Evolutionary conservation across 148 eudicot genomes (phyloP).

Genomic region (Nepenthes mirabilis): DNA sequence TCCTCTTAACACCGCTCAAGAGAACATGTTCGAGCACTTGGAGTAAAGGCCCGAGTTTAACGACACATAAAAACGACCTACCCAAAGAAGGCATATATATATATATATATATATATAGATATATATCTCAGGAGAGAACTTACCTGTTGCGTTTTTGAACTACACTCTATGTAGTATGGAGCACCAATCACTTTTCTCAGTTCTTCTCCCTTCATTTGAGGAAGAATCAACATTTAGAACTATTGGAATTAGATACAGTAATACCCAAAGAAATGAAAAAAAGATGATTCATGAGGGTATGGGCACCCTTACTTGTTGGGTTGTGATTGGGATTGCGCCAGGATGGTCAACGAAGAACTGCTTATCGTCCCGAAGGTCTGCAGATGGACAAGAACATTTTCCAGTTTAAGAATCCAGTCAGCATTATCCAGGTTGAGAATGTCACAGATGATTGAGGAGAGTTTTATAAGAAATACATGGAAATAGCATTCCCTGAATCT

Average conservation of each 20-base stretch:
- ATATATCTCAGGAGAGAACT: background rate
- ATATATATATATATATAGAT: too few relatives aligned
- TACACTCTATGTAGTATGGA: slow-evolving; percentile 93
- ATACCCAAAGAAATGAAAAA: background rate
- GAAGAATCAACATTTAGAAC: background rate
- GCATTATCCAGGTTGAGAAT: background rate
- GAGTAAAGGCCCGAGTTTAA: too few relatives aligned
- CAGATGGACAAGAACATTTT: background rate
- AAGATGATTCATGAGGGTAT: background rate
- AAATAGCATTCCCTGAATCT: too few relatives aligned
- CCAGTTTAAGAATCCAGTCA: background rate
- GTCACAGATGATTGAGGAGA: background rate
- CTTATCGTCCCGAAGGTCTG: slow-evolving; percentile 87
- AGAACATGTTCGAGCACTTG: too few relatives aligned
- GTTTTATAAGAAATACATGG: background rate
- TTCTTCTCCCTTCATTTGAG: slow-evolving; percentile 67
- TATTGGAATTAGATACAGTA: background rate
- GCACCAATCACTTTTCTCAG: slow-evolving; percentile 95
- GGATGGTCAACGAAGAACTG: slow-evolving; percentile 71
- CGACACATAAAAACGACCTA: too few relatives aligned
- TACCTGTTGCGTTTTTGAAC: slow-evolving; percentile 98
- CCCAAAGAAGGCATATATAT: too few relatives aligned
- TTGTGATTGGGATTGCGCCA: slow-evolving; percentile 64
- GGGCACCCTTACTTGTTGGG: slow-evolving; percentile 41
- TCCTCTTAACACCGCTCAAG: too few relatives aligned